These are phyloP conservation scores for Colletotrichum tamarilloi DNA, from an alignment of 2,329 filamentous ascomycete species.

Conservation along the genomic window DNA sequence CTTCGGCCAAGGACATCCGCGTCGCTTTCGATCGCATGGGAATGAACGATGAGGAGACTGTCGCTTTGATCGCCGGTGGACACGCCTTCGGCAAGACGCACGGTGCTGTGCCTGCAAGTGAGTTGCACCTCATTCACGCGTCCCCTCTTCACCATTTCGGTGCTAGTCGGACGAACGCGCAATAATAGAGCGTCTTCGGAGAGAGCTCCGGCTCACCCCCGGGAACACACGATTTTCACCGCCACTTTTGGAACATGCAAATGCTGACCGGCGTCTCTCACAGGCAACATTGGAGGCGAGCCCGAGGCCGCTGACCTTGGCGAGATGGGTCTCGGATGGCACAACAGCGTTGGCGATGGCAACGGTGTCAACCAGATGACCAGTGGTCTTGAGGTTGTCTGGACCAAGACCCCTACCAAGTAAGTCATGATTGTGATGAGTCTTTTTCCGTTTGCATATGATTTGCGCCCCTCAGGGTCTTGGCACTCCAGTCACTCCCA, in stretches of 20 bases:
- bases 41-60: slow-evolving; percentile 86
- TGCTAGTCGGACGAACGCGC: neutral
- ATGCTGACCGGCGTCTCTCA: slow-evolving; percentile 46
- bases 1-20: slow-evolving; percentile 78
- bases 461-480: neutral
- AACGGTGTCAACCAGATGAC: slow-evolving; percentile 81
- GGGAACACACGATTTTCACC: neutral
- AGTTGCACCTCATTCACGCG: neutral
- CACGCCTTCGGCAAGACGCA: slow-evolving; percentile 87
- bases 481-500: neutral
- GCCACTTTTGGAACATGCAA: neutral
- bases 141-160: neutral
- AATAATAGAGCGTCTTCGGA: neutral
- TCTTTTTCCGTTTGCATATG: slow-evolving; percentile 7
- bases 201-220: neutral
- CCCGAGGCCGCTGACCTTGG: slow-evolving; percentile 74
- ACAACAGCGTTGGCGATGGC: slow-evolving; percentile 71
- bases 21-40: slow-evolving; percentile 82
- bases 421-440: slow-evolving; percentile 24
- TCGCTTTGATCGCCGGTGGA: slow-evolving; percentile 81
- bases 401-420: slow-evolving; percentile 80
- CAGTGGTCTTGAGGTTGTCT: slow-evolving; percentile 81
- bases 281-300: slow-evolving; percentile 73
- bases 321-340: slow-evolving; percentile 79
- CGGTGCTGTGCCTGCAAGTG: slow-evolving; percentile 64